These are phyloP conservation scores for Pythium chondricola DNA, from an alignment of 352 stramenopile genomes.

Conservation along the genomic window DNA sequence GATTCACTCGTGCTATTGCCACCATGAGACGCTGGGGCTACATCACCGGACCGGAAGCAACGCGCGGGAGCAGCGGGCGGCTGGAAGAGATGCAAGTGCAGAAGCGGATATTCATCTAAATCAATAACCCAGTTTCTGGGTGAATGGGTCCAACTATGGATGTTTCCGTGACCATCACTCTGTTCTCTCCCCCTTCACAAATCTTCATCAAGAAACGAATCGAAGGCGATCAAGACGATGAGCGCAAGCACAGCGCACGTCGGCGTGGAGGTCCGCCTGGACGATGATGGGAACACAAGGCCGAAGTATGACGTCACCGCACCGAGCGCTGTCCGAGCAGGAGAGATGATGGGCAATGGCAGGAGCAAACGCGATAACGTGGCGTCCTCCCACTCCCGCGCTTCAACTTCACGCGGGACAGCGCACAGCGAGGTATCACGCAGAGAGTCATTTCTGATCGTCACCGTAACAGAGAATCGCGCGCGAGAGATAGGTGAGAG, in stretches of 20 bases:
- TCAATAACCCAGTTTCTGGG: too few relatives aligned
- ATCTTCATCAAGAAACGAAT: too few relatives aligned
- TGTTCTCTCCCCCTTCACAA: too few relatives aligned
- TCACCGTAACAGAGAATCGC: conserved; percentile 49
- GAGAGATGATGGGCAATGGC: conserved; percentile 1
- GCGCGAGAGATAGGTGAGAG: conserved; percentile 49
- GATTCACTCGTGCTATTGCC: conserved; percentile 61
- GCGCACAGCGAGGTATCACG: conserved; percentile 14
- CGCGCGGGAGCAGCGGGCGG: conserved; percentile 8
- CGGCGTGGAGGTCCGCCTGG: conserved; percentile 25
- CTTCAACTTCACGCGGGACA: conserved; percentile 4
- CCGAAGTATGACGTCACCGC: conserved; percentile 29
- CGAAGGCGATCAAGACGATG: too few relatives aligned
- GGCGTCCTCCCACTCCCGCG: background rate
- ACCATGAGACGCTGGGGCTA: conserved; percentile 70
- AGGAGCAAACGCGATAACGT: background rate
- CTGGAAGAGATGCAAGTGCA: conserved; percentile 52
- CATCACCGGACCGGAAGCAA: conserved; percentile 12
- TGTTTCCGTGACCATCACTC: too few relatives aligned
- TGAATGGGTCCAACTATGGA: too few relatives aligned
- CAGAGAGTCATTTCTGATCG: conserved; percentile 48
- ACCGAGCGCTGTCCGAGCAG: conserved; percentile 14
- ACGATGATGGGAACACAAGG: conserved; percentile 19
- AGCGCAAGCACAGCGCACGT: too few relatives aligned
- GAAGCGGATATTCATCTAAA: conserved; percentile 81